Evolutionary conservation across 2,329 filamentous ascomycete genomes (phyloP).

Genomic region (Colletotrichum navitas): DNA sequence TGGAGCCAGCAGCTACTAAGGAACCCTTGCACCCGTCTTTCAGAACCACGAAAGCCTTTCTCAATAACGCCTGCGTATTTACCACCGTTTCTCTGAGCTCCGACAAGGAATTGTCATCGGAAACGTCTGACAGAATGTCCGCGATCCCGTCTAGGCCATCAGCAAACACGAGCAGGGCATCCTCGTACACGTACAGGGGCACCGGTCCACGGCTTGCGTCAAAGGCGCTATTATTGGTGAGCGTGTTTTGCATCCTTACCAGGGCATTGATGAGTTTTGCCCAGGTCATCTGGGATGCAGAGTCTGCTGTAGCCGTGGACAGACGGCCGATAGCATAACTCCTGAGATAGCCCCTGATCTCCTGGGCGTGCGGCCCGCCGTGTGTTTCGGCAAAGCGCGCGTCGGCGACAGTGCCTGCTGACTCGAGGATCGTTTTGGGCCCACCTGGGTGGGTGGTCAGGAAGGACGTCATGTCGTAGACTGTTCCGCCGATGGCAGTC

Average conservation of each 20-base stretch:
- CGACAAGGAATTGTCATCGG: not conserved
- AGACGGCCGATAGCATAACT: slow-evolving; percentile 24
- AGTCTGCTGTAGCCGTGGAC: not conserved
- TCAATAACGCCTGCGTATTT: slow-evolving; percentile 18
- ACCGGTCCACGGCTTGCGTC: slow-evolving; percentile 28
- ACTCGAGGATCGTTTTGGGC: slow-evolving; percentile 36
- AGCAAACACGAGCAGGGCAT: slow-evolving; percentile 31
- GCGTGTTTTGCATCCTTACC: slow-evolving; percentile 32
- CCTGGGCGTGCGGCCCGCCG: slow-evolving; percentile 32
- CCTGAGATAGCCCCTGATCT: slow-evolving; percentile 34
- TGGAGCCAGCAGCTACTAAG: not conserved
- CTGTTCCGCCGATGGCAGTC: slow-evolving; percentile 88
- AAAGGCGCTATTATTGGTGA: slow-evolving; percentile 35
- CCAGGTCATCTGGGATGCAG: not conserved
- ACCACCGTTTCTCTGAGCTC: not conserved
- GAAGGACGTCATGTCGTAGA: slow-evolving; percentile 95
- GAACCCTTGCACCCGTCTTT: slow-evolving; percentile 25
- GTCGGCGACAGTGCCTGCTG: slow-evolving; percentile 34
- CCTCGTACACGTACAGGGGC: slow-evolving; percentile 32
- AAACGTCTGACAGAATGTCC: slow-evolving; percentile 6
- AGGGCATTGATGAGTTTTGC: slow-evolving; percentile 7
- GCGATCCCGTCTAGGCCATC: slow-evolving; percentile 13
- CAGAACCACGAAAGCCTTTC: slow-evolving; percentile 16
- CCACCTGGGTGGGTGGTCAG: slow-evolving; percentile 91
- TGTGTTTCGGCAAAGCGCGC: slow-evolving; percentile 30